Evolutionary conservation across 2,329 filamentous ascomycete species (phyloP).

Genomic region (Hirsutella rhossiliensis): DNA sequence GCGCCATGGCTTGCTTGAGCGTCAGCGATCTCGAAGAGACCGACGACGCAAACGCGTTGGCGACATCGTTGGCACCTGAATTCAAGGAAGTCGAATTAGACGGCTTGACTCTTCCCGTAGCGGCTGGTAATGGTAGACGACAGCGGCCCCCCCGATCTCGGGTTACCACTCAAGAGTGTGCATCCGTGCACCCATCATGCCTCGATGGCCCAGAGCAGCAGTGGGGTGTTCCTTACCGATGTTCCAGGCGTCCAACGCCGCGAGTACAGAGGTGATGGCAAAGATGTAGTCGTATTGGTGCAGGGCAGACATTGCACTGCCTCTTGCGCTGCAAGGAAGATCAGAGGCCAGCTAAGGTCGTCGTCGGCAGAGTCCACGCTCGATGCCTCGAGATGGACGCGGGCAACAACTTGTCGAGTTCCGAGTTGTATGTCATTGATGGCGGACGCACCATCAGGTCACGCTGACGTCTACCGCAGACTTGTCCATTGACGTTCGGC

Average conservation of each 20-base stretch:
- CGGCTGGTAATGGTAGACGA: not conserved
- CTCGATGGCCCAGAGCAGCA: too few species aligned
- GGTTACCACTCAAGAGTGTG: not conserved
- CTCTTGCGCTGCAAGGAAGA: not conserved
- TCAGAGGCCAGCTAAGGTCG: too few species aligned
- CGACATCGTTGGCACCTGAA: slow-evolving; percentile 36
- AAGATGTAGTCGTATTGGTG: slow-evolving; percentile 44
- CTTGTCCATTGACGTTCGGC: too few species aligned
- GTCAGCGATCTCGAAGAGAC: slow-evolving; percentile 33
- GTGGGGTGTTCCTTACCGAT: slow-evolving; percentile 29
- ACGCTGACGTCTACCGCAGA: too few species aligned
- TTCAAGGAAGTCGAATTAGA: not conserved
- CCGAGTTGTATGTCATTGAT: too few species aligned
- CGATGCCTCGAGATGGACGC: too few species aligned
- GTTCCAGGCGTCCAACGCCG: slow-evolving; percentile 47
- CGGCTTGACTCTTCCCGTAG: not conserved
- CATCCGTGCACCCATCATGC: too few species aligned
- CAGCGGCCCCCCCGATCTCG: not conserved
- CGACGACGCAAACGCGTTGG: slow-evolving; percentile 34
- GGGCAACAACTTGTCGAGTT: too few species aligned
- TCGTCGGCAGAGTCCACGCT: too few species aligned
- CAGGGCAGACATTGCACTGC: slow-evolving; percentile 25
- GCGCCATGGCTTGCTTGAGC: slow-evolving; percentile 31
- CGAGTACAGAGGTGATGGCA: slow-evolving; percentile 41
- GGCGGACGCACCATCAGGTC: too few species aligned